Evolutionary conservation across 108 stramenopile species (phyloP).

Genomic region (Asterionellopsis glacialis): DNA sequence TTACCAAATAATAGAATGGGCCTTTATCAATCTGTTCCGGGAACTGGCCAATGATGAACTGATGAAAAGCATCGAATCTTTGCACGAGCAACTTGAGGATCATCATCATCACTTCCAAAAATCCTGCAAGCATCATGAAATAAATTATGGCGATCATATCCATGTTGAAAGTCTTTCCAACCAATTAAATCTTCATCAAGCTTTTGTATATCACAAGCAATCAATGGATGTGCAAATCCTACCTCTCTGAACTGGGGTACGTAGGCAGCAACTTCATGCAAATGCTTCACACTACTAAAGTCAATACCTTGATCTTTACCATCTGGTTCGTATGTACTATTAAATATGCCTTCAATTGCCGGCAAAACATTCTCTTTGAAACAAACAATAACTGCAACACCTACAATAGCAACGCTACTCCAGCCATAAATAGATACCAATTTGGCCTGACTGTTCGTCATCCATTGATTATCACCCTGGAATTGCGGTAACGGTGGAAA

Average conservation of each 20-base stretch:
- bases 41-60: too few relatives aligned
- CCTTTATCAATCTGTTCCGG: too few relatives aligned
- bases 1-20: too few relatives aligned
- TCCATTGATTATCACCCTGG: conserved; percentile 13
- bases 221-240: neutral
- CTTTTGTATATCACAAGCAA: conserved; percentile 3
- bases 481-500: neutral
- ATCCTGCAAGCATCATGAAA: too few relatives aligned
- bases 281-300: neutral
- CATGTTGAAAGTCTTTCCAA: conserved; percentile 12
- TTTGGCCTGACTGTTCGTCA: neutral
- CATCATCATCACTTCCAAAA: too few relatives aligned
- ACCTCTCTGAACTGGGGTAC: conserved; percentile 9
- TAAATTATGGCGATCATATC: neutral
- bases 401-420: conserved; percentile 6
- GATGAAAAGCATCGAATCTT: too few relatives aligned
- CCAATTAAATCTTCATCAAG: conserved; percentile 9
- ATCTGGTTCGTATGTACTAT: neutral
- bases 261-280: conserved; percentile 10
- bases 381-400: neutral
- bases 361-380: neutral
- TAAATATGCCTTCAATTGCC: neutral
- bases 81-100: too few relatives aligned
- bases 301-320: neutral
- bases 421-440: conserved; percentile 9